Base-by-base conservation (phyloP, 495 filamentous ascomycete genomes). In the Bacidia rubella region DNA sequence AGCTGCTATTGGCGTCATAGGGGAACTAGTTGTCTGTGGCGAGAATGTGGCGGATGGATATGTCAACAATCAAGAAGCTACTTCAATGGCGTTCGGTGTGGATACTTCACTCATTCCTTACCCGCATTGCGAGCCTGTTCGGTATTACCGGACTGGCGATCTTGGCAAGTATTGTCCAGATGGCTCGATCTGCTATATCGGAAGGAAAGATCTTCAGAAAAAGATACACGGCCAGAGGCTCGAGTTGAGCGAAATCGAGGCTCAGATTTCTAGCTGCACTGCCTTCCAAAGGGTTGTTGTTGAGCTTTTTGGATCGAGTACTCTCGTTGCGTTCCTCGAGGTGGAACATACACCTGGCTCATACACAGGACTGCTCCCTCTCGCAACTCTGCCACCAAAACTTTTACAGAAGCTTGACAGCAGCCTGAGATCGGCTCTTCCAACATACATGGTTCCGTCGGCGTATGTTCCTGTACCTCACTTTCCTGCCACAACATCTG, bases 371-470 rank as follows among this genome's bases (percentile, higher is more conserved):
- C n/a, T n/a, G n/a, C n/a, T n/a, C n/a, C n/a, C n/a, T n/a, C n/a
- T n/a, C n/a, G n/a, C n/a, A n/a, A n/a, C n/a, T n/a, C n/a, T n/a
- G n/a, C n/a, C n/a, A n/a, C n/a, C n/a, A n/a, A n/a, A n/a, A n/a
- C n/a, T n/a, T n/a, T n/a, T n/a, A n/a, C n/a, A n/a, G n/a, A n/a
- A n/a, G n/a, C n/a, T n/a, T n/a, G n/a, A n/a, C n/a, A n/a, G n/a
- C n/a, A n/a, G n/a, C n/a, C n/a, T n/a, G n/a, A n/a, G n/a, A n/a
- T n/a, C n/a, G n/a, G n/a, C n/a, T n/a, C 46, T 74, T 35, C 69
- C 69, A 1, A 59, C 64, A 38, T 69, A 71, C 49, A 69, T 73
- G 69, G 53, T 62, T 3, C 70, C 70, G 1, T 64, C 61, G 23
- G 55, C 59, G 0, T 72, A 70, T 43, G 44, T 73, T 21, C 57